Base-by-base conservation (phyloP, 495 filamentous ascomycete genomes). In the Penicillium maclennaniae region DNA sequence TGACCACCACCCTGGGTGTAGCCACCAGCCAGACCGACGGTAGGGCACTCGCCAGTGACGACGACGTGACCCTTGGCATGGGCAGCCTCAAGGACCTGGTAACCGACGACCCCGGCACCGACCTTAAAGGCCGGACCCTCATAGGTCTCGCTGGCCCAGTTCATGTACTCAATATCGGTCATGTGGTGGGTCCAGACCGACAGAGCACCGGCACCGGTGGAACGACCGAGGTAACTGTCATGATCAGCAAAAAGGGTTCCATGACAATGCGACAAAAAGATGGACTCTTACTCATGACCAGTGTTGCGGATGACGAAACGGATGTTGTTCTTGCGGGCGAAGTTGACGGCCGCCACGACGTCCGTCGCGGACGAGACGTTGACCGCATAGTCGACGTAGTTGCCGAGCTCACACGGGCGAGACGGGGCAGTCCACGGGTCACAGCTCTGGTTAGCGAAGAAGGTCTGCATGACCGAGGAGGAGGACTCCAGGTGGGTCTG, bases 241-340 rank as follows among this genome's bases (percentile, higher is more conserved):
- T 31, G 23, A 14, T 37, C n/a, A 28, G 45, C 15, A 16, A 31
- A 37, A n/a, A n/a, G n/a, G n/a, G 10, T 43, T 27, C n/a, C 19
- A n/a, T 0, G 4, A 16, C 0, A 39, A 20, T 6, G 12, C 17
- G 34, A 5, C 2, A 6, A 6, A 6, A 27, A 6, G 27, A 23
- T 15, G 17, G 65, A 34, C 1, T 34, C 69, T 61, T 50, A 71
- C 69, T 81, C 73, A 68, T 75, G 69, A 7, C 85, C 85, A 3
- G 84, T 87, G 61, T 87, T 87, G 26, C 79, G 81, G 41, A 88
- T 77, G 27, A 87, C 74, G 20, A 88, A 66, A 23, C 83, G 78
- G 39, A 88, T 70, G 64, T 83, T 86, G 59, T 83, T 71, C 19
- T 76, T 42, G 20, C 70, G 63, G 8, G 84, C 83, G 51, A 80